Conservation (phyloP, 2,329 filamentous ascomycete species). For the Trichoderma koningiopsis region DNA sequence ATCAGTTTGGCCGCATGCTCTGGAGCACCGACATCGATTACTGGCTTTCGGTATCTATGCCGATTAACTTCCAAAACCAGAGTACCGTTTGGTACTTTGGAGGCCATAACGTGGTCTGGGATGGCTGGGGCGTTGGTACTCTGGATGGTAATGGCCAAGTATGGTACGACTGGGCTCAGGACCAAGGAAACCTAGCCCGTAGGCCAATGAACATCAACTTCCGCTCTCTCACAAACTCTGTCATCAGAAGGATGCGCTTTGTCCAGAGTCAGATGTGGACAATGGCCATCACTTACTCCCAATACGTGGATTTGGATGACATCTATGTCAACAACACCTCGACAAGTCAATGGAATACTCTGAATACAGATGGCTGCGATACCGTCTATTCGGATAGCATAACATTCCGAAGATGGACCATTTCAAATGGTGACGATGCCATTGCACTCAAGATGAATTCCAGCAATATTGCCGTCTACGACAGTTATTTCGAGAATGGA, state of each 20-base stretch:
- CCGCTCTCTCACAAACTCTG: slow-evolving; percentile 48
- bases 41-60: slow-evolving; percentile 54
- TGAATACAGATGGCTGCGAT: slow-evolving; percentile 50
- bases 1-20: slow-evolving; percentile 43
- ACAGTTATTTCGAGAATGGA: slow-evolving; percentile 52
- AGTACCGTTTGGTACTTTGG: slow-evolving; percentile 58
- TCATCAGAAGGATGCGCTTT: slow-evolving; percentile 52
- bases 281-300: slow-evolving; percentile 54
- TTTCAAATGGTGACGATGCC: slow-evolving; percentile 56
- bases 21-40: slow-evolving; percentile 52
- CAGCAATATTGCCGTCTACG: slow-evolving; percentile 54
- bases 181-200: slow-evolving; percentile 48
- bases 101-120: slow-evolving; percentile 52
- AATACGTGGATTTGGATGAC: slow-evolving; percentile 50
- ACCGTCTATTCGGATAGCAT: slow-evolving; percentile 57
- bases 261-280: slow-evolving; percentile 64
- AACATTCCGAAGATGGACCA: slow-evolving; percentile 51
- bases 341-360: slow-evolving; percentile 36
- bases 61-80: slow-evolving; percentile 58
- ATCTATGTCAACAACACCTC: slow-evolving; percentile 57
- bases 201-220: slow-evolving; percentile 56
- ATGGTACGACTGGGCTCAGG: slow-evolving; percentile 57
- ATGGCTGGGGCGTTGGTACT: slow-evolving; percentile 54
- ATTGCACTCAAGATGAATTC: slow-evolving; percentile 59
- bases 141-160: slow-evolving; percentile 62